Conservation (phyloP, 192 early-diverging fungal species). For the Podochytrium sp. region DNA sequence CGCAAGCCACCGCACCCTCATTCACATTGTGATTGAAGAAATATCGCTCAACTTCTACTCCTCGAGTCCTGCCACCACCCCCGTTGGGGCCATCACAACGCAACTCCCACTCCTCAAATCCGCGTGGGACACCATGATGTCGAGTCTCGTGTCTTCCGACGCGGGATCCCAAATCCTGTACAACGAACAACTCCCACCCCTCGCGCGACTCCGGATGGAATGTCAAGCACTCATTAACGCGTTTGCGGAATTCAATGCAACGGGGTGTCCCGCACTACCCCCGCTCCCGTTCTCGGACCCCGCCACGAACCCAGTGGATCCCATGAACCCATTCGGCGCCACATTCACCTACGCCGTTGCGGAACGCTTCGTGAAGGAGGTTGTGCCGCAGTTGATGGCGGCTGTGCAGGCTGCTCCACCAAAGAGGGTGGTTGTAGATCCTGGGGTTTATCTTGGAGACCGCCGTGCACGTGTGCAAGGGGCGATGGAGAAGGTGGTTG, state of each 20-base stretch:
- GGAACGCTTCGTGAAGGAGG: constrained; percentile 39
- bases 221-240: constrained; percentile 66
- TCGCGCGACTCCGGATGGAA: constrained; percentile 69
- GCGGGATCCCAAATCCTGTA: constrained; percentile 58
- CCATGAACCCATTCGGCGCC: constrained; percentile 43
- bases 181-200: constrained; percentile 63
- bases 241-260: constrained; percentile 57
- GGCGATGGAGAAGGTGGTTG: constrained; percentile 65
- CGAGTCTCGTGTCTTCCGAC: constrained; percentile 57
- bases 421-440: constrained; percentile 8
- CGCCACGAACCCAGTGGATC: constrained; percentile 13
- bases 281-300: constrained; percentile 40
- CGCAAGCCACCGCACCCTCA: constrained; percentile 79
- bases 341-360: constrained; percentile 44
- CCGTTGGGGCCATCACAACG: constrained; percentile 38
- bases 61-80: background rate
- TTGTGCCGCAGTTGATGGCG: constrained; percentile 41
- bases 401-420: constrained; percentile 6
- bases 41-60: constrained; percentile 54
- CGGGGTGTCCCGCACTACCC: constrained; percentile 60
- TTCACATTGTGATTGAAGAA: constrained; percentile 79
- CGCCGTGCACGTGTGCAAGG: constrained; percentile 61
- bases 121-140: constrained; percentile 60
- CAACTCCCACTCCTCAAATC: constrained; percentile 50
- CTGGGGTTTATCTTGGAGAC: constrained; percentile 49